phyloP scores from a whole-genome alignment of 108 stramenopile species.

The Aureococcus anophagefferens region DNA sequence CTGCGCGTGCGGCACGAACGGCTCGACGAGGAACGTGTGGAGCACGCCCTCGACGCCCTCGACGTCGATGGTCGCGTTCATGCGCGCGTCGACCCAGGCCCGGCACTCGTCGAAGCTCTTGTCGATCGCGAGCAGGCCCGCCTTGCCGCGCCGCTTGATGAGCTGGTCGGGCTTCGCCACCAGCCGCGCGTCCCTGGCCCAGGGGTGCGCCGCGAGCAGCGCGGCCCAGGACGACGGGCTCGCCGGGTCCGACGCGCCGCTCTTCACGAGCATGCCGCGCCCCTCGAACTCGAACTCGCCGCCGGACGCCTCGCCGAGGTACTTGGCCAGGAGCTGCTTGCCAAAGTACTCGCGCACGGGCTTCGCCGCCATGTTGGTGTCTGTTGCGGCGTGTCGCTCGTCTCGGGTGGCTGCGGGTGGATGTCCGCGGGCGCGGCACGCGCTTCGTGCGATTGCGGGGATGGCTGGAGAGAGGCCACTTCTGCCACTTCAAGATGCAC shows the following conservation, averaged over 20 bases:
- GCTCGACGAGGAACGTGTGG: slow-evolving; percentile 74
- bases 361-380: no score
- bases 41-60: slow-evolving; percentile 58
- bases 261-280: slow-evolving; percentile 41
- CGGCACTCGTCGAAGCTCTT: slow-evolving; percentile 55
- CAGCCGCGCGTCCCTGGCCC: slow-evolving; percentile 43
- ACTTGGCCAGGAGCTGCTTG: slow-evolving; percentile 64
- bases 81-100: slow-evolving; percentile 62
- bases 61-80: slow-evolving; percentile 53
- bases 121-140: slow-evolving; percentile 74
- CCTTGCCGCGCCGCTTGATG: slow-evolving; percentile 81
- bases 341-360: slow-evolving; percentile 70
- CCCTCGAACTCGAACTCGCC: slow-evolving; percentile 53
- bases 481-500: no score
- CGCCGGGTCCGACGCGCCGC: slow-evolving; percentile 5
- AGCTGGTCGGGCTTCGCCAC: slow-evolving; percentile 88
- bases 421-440: no score
- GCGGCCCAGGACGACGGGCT: slow-evolving; percentile 33
- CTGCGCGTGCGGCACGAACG: slow-evolving; percentile 68
- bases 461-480: no score
- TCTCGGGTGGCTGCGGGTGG: no score
- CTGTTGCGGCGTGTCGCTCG: no score
- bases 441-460: no score
- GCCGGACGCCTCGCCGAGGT: slow-evolving; percentile 45
- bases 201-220: slow-evolving; percentile 47